Percentiles rank a stretch among this genome's conserved stretches.
Evolutionary conservation across 2,329 filamentous ascomycete genomes (phyloP).

Genomic region (Alternaria triticimaculans): DNA sequence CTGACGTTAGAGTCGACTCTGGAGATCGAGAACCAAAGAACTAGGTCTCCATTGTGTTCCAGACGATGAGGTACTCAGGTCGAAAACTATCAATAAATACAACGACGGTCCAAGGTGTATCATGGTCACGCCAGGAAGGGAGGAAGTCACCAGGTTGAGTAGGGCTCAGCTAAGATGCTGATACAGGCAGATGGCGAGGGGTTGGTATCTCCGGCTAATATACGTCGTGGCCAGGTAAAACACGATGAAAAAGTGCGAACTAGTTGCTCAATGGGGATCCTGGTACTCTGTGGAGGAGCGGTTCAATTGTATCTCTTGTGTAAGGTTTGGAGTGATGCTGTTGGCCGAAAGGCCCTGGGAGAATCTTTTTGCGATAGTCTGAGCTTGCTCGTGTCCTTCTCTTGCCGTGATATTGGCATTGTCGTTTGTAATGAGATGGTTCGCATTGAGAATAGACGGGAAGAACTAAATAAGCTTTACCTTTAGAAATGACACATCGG

Average conservation of each 20-base stretch:
- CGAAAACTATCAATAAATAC: rapidly evolving
- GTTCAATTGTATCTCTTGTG: background rate
- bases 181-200: background rate
- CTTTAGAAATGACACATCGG: background rate
- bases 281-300: background rate
- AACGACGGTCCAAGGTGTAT: background rate
- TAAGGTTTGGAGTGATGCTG: background rate
- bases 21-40: background rate
- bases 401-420: too few species aligned
- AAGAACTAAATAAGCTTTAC: background rate
- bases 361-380: rapidly evolving
- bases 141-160: background rate
- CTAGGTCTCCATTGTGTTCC: too few species aligned
- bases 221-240: background rate
- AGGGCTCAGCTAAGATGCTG: background rate
- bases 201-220: rapidly evolving
- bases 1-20: background rate
- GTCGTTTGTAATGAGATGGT: background rate
- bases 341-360: background rate
- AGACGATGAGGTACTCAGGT: rapidly evolving
- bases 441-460: background rate
- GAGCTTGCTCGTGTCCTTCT: background rate
- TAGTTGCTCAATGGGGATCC: background rate
- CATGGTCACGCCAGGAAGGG: background rate
- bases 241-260: rapidly evolving